These are phyloP conservation scores for Aspergillus eucalypticola DNA, from an alignment of 2,329 filamentous ascomycete species.

Conservation along the genomic window DNA sequence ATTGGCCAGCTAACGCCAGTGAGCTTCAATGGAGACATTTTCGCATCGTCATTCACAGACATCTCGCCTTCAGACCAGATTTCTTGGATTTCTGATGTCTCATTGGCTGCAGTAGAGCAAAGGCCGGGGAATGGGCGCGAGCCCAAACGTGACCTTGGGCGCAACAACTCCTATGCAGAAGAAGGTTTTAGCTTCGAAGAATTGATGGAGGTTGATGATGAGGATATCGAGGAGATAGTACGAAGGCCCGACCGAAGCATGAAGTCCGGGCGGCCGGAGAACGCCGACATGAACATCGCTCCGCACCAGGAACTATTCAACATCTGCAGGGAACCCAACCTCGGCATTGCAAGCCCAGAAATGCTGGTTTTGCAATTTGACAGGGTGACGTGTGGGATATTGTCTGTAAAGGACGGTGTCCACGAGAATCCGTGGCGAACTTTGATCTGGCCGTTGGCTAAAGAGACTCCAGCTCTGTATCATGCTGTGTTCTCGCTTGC, in stretches of 20 bases:
- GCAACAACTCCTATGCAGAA: constrained; percentile 10
- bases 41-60: constrained; percentile 13
- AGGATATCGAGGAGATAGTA: constrained; percentile 59
- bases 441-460: constrained; percentile 68
- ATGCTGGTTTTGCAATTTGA: constrained; percentile 65
- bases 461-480: constrained; percentile 64
- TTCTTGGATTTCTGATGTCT: constrained; percentile 21
- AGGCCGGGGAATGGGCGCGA: constrained; percentile 10
- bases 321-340: constrained; percentile 50
- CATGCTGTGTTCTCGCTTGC: constrained; percentile 70
- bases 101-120: constrained; percentile 9
- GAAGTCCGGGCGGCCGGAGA: constrained; percentile 39
- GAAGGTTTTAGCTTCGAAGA: constrained; percentile 34
- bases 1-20: constrained; percentile 10
- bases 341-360: constrained; percentile 57
- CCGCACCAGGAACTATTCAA: constrained; percentile 30
- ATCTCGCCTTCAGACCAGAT: constrained; percentile 15
- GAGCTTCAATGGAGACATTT: constrained; percentile 16
- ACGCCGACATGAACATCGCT: constrained; percentile 40
- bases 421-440: constrained; percentile 72
- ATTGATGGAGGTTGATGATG: constrained; percentile 40
- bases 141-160: constrained; percentile 8
- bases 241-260: constrained; percentile 38
- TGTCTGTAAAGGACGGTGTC: constrained; percentile 69
- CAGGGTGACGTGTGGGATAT: constrained; percentile 66